Evolutionary conservation across 768 basidiomycete genomes (phyloP).

Genomic region (Ephemerocybe angulata): DNA sequence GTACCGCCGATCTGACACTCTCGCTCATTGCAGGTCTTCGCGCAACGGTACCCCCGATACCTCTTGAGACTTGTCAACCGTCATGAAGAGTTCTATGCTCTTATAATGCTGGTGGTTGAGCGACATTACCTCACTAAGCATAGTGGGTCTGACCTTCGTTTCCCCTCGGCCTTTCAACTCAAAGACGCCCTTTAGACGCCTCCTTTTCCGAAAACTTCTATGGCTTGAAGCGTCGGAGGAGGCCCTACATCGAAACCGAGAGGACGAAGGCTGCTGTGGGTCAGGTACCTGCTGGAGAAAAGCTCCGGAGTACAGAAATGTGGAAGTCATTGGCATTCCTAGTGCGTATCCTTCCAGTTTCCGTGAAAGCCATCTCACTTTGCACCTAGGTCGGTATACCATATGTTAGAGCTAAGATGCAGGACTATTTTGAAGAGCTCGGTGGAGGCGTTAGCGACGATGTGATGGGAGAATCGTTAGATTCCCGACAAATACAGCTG

Average conservation of each 20-base stretch:
- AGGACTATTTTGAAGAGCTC: constrained; percentile 86
- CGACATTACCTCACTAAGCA: constrained; percentile 84
- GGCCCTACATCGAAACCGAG: constrained; percentile 67
- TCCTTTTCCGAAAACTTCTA: constrained; percentile 97
- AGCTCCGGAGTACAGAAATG: constrained; percentile 62
- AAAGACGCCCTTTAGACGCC: constrained; percentile 53
- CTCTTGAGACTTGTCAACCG: constrained; percentile 85
- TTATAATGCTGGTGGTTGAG: constrained; percentile 87
- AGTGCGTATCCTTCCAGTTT: constrained; percentile 41
- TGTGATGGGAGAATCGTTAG: constrained; percentile 51
- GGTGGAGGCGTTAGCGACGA: constrained; percentile 80
- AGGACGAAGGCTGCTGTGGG: constrained; percentile 66
- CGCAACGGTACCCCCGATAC: constrained; percentile 92
- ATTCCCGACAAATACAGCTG: constrained; percentile 40
- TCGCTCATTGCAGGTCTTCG: constrained; percentile 69
- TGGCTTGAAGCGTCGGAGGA: constrained; percentile 76
- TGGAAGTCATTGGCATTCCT: constrained; percentile 76
- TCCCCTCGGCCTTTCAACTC: not conserved
- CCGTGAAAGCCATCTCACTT: not conserved
- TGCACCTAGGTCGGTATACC: constrained; percentile 76
- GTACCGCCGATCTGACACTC: not conserved
- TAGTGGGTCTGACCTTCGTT: constrained; percentile 45
- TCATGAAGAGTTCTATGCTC: constrained; percentile 95
- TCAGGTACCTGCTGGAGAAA: constrained; percentile 61
- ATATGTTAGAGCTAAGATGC: constrained; percentile 83